These are phyloP conservation scores for Ustilago hordei DNA, from an alignment of 1,284 basidiomycete species.

Conservation along the genomic window DNA sequence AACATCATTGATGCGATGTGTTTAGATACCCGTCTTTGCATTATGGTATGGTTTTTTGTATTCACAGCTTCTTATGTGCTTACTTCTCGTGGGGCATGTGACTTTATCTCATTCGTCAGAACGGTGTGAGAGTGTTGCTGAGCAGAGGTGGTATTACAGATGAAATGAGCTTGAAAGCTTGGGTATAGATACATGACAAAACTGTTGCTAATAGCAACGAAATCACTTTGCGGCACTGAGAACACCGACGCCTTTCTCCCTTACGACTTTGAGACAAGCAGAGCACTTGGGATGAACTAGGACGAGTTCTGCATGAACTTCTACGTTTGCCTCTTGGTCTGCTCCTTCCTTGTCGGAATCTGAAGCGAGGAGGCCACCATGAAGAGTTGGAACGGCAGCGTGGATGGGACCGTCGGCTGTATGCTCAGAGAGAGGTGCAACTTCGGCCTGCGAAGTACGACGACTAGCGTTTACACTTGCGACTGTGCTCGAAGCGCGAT, in stretches of 20 bases:
- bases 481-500: not conserved
- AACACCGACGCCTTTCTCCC: slow-evolving; percentile 40
- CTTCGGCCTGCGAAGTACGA: slow-evolving; percentile 11
- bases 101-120: not conserved
- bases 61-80: no score
- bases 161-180: not conserved
- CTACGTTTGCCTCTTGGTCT: not conserved
- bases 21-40: not conserved
- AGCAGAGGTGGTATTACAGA: slow-evolving; percentile 17
- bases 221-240: slow-evolving; percentile 16
- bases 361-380: slow-evolving; percentile 37
- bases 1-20: slow-evolving; percentile 4
- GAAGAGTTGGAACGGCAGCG: slow-evolving; percentile 21
- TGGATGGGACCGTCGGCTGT: not conserved
- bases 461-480: slow-evolving; percentile 11
- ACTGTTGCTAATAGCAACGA: not conserved
- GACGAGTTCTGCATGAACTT: slow-evolving; percentile 39
- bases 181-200: slow-evolving; percentile 14
- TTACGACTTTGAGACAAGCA: slow-evolving; percentile 36
- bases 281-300: slow-evolving; percentile 42
- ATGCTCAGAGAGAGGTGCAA: not conserved
- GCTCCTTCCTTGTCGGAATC: not conserved
- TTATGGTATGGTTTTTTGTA: no score
- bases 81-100: no score
- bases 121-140: not conserved